Conservation (phyloP, 2,329 filamentous ascomycete species). For the Trichocomaceae sp. region DNA sequence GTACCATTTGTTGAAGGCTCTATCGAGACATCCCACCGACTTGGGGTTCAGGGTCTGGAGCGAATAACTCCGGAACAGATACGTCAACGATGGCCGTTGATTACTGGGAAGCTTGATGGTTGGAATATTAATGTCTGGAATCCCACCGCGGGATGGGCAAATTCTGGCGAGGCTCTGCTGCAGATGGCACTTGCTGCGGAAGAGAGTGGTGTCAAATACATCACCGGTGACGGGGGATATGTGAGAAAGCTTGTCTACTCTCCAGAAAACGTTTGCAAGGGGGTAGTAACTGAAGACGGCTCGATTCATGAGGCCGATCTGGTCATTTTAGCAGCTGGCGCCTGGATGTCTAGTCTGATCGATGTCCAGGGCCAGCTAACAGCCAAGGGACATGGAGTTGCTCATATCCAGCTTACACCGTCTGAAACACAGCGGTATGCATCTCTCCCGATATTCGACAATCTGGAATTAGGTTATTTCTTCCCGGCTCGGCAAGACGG, state of each 20-base stretch:
- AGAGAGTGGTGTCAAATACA: constrained; percentile 35
- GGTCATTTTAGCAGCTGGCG: constrained; percentile 51
- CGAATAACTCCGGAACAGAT: constrained; percentile 34
- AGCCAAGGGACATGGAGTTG: constrained; percentile 56
- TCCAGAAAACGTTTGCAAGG: constrained; percentile 20
- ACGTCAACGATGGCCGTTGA: constrained; percentile 43
- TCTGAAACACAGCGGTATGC: constrained; percentile 45
- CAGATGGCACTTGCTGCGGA: constrained; percentile 41
- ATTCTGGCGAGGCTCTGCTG: constrained; percentile 43
- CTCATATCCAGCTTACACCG: constrained; percentile 49
- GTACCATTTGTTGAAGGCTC: constrained; percentile 10
- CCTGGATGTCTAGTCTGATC: constrained; percentile 49
- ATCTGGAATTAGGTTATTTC: constrained; percentile 11
- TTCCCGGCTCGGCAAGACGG: constrained; percentile 28
- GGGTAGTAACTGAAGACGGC: constrained; percentile 46
- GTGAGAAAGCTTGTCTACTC: constrained; percentile 2
- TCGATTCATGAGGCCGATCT: constrained; percentile 45
- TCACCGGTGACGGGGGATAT: constrained; percentile 6
- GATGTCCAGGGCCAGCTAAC: constrained; percentile 45
- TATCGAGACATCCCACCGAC: constrained; percentile 2
- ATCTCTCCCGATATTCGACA: constrained; percentile 48
- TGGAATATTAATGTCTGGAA: constrained; percentile 28
- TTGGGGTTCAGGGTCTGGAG: constrained; percentile 4
- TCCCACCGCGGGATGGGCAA: constrained; percentile 48
- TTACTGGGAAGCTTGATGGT: constrained; percentile 10